Evolutionary conservation across 495 filamentous ascomycete genomes (phyloP), one percentile per base, ranked within the genome.

Genomic region (Penicillium taxi): DNA sequence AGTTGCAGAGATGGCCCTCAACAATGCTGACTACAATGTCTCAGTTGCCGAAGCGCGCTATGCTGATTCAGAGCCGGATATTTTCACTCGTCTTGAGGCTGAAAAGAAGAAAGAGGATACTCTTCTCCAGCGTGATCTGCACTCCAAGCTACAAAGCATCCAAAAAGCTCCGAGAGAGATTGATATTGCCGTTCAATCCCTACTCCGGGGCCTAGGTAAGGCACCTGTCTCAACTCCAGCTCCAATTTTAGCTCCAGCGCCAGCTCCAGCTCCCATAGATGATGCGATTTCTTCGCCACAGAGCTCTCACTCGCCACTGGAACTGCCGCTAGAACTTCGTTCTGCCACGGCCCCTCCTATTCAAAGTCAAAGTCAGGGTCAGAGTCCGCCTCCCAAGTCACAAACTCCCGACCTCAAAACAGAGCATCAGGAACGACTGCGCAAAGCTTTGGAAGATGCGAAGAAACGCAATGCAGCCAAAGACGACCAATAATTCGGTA

Each of bases 51-150:
- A 72, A 40, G 72, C 70, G 7, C 64, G 58, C 17, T 65, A 69
- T 45, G 53, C 67, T 19, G 59, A 63, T 22, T 54, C 68, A 4
- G 68, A 73, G 2, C 26, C 50, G 15, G 58, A 65, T 9, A 59
- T 68, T 11, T 66, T 73, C 38, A 48, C 49, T 15, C 66, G 57
- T 26, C 56, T 74, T 3, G 56, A 64, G 17, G 59, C 52, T 35
- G 72, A 74, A 41, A 70, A 72, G 48, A 58, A 63, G 39, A 72
- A 71, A 37, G 72, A 75, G 39, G 72, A 74, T 46, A 51, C 54
- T 2, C 68, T 67, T 22, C 61, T 75, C 19, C 62, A 66, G 45
- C 40, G 39, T 26, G 69, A 74, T 18, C 49, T 69, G 9, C 41
- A 63, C 11, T 62, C 61, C 15, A 73, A 72, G 32, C 39, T 75